Evolutionary conservation across 345 rosid genomes (phyloP).

Genomic region (Carallia pectinifolia): DNA sequence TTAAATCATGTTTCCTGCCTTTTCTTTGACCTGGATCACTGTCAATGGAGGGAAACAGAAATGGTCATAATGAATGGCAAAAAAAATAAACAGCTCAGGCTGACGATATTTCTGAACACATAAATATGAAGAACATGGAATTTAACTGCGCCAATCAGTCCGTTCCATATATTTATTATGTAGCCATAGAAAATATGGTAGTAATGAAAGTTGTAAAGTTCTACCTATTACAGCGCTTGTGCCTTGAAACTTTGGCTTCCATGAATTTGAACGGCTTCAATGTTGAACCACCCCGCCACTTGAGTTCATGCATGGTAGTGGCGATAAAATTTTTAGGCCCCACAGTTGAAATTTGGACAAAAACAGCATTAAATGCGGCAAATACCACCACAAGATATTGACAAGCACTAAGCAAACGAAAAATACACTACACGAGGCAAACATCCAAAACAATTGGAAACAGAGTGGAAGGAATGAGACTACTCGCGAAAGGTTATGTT

Average conservation of each 20-base stretch:
- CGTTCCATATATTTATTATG: no score
- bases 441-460: conserved; percentile 32
- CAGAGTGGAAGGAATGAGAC: conserved; percentile 38
- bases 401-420: conserved; percentile 26
- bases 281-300: conserved; percentile 36
- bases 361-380: conserved; percentile 54
- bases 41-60: no score
- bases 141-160: not conserved
- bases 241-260: conserved; percentile 44
- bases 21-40: conserved; percentile 40
- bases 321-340: conserved; percentile 19
- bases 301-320: conserved; percentile 28
- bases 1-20: conserved; percentile 32
- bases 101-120: not conserved
- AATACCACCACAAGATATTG: conserved; percentile 38
- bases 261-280: conserved; percentile 32
- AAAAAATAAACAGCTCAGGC: conserved; percentile 6
- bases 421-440: conserved; percentile 34
- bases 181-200: no score
- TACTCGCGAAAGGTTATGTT: conserved; percentile 29
- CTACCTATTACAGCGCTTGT: conserved; percentile 55
- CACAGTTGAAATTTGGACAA: conserved; percentile 38
- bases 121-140: conserved; percentile 7
- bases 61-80: not conserved
- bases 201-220: no score